Evolutionary conservation across 2,329 filamentous ascomycete species (phyloP).

Genomic region (Trichothecium roseum): DNA sequence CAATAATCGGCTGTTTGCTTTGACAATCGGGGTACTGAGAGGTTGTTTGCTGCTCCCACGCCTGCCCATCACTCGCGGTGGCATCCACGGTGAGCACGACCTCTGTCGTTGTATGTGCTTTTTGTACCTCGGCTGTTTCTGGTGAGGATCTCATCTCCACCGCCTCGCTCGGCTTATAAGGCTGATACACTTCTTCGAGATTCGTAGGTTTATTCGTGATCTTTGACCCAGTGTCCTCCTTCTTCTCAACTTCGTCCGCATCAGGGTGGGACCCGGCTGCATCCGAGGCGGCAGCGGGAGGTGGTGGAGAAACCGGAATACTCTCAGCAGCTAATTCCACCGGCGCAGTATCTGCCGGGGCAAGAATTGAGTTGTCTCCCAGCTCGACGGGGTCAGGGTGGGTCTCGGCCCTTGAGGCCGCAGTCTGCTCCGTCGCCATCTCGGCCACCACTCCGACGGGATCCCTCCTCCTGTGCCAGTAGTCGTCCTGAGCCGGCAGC

Average conservation of each 20-base stretch:
- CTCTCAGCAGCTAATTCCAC: constrained; percentile 2
- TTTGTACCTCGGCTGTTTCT: too few relatives aligned
- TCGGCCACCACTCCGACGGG: constrained; percentile 36
- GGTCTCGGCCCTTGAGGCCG: constrained; percentile 26
- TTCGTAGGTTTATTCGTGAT: background rate
- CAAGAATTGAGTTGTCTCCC: constrained; percentile 24
- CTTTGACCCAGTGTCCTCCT: background rate
- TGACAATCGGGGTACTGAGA: too few relatives aligned
- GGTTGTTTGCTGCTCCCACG: too few relatives aligned
- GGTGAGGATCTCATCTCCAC: too few relatives aligned
- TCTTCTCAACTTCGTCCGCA: background rate
- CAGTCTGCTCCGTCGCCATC: constrained; percentile 34
- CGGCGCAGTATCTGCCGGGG: constrained; percentile 21
- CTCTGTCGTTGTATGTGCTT: too few relatives aligned
- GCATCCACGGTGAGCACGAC: too few relatives aligned
- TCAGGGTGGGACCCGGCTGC: background rate
- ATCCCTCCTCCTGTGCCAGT: constrained; percentile 9
- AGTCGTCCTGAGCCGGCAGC: constrained; percentile 14
- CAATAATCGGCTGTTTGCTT: too few relatives aligned
- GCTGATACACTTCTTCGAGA: background rate
- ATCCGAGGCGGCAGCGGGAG: background rate
- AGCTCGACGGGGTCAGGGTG: constrained; percentile 36
- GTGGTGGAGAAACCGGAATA: constrained; percentile 1
- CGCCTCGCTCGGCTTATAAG: background rate
- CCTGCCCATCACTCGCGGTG: too few relatives aligned